Evolutionary conservation across 257 asterid genomes (phyloP).

Genomic region (Salvia splendens): DNA sequence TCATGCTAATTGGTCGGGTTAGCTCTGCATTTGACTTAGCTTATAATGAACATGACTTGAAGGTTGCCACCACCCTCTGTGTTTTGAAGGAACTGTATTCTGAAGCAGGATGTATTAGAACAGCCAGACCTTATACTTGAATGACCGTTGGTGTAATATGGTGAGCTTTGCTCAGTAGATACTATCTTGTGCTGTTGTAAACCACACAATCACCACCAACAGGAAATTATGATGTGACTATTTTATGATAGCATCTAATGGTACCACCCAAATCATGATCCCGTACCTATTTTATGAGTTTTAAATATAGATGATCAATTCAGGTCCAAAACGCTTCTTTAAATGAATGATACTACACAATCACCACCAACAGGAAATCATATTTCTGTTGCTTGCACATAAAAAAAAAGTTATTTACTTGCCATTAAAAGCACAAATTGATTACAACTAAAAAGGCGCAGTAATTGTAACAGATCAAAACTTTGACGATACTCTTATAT

Average conservation of each 20-base stretch:
- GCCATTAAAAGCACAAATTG: neutral
- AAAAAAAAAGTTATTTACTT: neutral
- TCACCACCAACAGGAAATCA: too few relatives aligned
- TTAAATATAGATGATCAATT: neutral
- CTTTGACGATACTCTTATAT: neutral
- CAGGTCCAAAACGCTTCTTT: neutral
- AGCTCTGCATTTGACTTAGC: neutral
- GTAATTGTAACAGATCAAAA: neutral
- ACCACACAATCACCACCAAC: too few relatives aligned
- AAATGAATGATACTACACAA: too few relatives aligned
- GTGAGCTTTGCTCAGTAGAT: constrained; percentile 5
- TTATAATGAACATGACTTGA: neutral
- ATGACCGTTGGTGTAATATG: constrained; percentile 2
- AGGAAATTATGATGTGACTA: too few relatives aligned
- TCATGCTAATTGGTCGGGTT: neutral
- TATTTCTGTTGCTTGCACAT: too few relatives aligned
- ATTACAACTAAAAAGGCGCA: neutral
- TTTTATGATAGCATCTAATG: too few relatives aligned
- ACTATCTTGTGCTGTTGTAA: neutral
- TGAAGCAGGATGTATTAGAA: constrained; percentile 19
- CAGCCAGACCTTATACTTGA: neutral
- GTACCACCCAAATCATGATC: too few relatives aligned
- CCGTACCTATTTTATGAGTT: too few relatives aligned
- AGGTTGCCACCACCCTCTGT: constrained; percentile 17
- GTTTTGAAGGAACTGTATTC: neutral